Evolutionary conservation across 2,329 filamentous ascomycete species (phyloP).

Genomic region (Chlorencoelia australis): DNA sequence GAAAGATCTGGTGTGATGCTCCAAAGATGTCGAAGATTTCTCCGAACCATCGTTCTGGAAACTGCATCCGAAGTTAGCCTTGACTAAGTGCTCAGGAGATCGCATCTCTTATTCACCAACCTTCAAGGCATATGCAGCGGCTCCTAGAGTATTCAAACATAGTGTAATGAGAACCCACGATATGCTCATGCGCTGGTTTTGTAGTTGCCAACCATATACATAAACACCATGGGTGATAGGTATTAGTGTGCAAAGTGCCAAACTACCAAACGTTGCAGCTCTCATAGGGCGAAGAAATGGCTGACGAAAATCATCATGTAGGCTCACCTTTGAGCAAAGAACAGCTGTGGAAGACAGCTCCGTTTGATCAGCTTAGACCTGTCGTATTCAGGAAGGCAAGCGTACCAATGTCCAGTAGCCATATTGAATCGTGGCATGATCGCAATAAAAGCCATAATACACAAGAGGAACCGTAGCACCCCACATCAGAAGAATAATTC

Average conservation of each 20-base stretch:
- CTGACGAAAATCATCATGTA: slow-evolving; percentile 30
- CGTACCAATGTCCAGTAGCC: slow-evolving; percentile 1
- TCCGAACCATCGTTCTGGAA: slow-evolving; percentile 36
- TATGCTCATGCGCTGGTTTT: slow-evolving; percentile 32
- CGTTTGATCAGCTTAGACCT: neutral
- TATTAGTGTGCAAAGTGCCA: slow-evolving; percentile 33
- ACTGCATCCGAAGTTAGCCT: slow-evolving; percentile 19
- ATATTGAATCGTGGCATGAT: slow-evolving; percentile 1
- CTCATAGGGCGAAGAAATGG: slow-evolving; percentile 31
- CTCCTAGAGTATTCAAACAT: slow-evolving; percentile 30
- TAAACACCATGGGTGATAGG: slow-evolving; percentile 32
- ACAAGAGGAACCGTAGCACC: slow-evolving; percentile 47
- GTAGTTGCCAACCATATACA: slow-evolving; percentile 26
- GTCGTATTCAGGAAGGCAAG: slow-evolving; percentile 8
- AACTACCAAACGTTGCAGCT: slow-evolving; percentile 31
- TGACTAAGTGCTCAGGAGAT: neutral
- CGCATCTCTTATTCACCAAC: slow-evolving; percentile 8
- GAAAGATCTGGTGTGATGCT: slow-evolving; percentile 39
- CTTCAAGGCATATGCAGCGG: slow-evolving; percentile 30
- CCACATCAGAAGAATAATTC: slow-evolving; percentile 53
- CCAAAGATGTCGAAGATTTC: slow-evolving; percentile 36
- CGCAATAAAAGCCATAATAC: slow-evolving; percentile 39
- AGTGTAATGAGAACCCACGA: slow-evolving; percentile 31
- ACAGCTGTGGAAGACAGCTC: slow-evolving; percentile 21
- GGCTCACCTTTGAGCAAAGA: slow-evolving; percentile 30